Percentiles rank a stretch among this genome's conserved stretches.
These are phyloP conservation scores for Lindgomyces ingoldianus DNA, from an alignment of 495 filamentous ascomycete genomes.

Conservation along the genomic window DNA sequence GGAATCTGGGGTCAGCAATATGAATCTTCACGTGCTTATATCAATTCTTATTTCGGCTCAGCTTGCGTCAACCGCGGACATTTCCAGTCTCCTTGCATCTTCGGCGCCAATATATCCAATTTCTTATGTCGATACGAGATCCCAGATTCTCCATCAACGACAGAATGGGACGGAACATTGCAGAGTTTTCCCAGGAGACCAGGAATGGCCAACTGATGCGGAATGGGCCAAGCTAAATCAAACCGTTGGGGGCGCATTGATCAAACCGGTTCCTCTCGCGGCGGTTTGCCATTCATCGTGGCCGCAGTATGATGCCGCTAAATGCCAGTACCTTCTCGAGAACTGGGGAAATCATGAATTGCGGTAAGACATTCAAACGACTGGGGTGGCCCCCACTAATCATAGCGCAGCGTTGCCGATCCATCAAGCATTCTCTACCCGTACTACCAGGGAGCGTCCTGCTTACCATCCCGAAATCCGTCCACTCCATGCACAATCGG, in stretches of 20 bases:
- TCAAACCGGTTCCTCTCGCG: not conserved
- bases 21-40: no score
- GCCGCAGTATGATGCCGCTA: not conserved
- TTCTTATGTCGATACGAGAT: no score
- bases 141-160: no score
- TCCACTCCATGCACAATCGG: constrained; percentile 59
- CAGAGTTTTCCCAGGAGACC: not conserved
- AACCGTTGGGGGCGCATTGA: not conserved
- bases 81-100: no score
- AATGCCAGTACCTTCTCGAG: not conserved
- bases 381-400: not conserved
- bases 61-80: no score
- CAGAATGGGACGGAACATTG: not conserved
- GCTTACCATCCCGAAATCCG: no score
- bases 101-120: no score
- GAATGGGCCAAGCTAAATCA: not conserved
- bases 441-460: not conserved
- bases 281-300: not conserved
- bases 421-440: not conserved
- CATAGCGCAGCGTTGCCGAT: not conserved
- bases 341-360: not conserved
- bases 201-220: not conserved
- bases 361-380: not conserved
- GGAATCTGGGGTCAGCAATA: no score
- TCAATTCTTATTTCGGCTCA: no score